phyloP scores from a whole-genome alignment of 1,284 basidiomycete genomes.

The Ustilago sp. region DNA sequence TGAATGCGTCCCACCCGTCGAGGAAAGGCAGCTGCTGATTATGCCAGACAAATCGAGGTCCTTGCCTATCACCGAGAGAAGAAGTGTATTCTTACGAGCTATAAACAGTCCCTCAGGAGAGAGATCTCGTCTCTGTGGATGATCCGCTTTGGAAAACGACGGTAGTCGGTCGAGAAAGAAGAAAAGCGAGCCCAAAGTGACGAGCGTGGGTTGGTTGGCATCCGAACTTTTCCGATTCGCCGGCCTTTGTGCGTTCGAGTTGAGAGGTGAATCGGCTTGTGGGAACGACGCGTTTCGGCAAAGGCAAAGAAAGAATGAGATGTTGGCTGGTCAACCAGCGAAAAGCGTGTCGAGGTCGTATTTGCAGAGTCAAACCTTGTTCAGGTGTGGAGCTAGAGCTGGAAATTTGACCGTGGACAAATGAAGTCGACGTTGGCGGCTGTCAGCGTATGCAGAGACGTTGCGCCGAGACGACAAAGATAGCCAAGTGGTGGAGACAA shows the following conservation, averaged over 20 bases:
- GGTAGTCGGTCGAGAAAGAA: neutral
- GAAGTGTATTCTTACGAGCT: too few relatives aligned
- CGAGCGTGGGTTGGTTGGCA: neutral
- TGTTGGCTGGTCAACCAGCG: slow-evolving; percentile 3
- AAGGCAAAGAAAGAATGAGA: neutral
- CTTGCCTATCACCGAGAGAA: neutral
- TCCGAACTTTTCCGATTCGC: neutral
- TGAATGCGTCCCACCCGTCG: slow-evolving; percentile 1
- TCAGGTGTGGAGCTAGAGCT: neutral
- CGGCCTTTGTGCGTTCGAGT: neutral
- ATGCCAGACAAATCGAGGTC: neutral
- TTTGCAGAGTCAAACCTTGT: slow-evolving; percentile 4
- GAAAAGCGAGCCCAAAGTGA: neutral
- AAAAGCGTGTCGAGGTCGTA: slow-evolving; percentile 9
- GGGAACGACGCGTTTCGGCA: neutral
- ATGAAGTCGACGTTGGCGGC: slow-evolving; percentile 1
- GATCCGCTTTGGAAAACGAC: too few relatives aligned
- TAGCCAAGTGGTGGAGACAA: neutral
- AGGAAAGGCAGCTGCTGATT: neutral
- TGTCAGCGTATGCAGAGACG: neutral
- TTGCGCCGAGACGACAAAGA: neutral
- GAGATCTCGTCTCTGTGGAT: too few relatives aligned
- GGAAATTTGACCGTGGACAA: slow-evolving; percentile 6
- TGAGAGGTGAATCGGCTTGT: neutral
- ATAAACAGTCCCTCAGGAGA: too few relatives aligned